Base-by-base conservation (phyloP, 805 yeast species). In the Metschnikowia noctiluminum region DNA sequence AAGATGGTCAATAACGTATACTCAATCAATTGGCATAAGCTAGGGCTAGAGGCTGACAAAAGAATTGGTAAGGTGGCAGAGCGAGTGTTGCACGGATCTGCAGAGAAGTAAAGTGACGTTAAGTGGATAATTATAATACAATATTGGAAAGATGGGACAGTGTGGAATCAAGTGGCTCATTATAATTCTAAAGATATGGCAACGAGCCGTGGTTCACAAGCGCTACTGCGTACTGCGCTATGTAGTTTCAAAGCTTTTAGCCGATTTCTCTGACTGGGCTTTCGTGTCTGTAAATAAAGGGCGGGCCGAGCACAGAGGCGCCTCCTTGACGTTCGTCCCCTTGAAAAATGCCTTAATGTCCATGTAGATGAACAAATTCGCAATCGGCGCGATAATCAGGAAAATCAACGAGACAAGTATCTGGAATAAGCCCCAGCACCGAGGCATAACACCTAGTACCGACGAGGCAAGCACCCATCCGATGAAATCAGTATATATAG, bases 391-490 rank as follows among this genome's bases (percentile, higher is more conserved):
- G 6, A 71, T 42, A 1, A 72, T 52, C 70, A 65, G 69, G 36
- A 73, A 61, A 1, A 73, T 9, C 21, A 73, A 62, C 15, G 69
- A 54, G 9, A 69, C 61, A n/a, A 73, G 43, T 2, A 71, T 58
- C 56, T 73, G 78, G 1, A 84, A 53, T 1, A 81, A 47, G 56
- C 83, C 79, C 65, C 80, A 76, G 40, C 72, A 71, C 30, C 94
- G 70, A 8, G 96, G 95, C 48, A 82, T 73, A 42, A 81, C 71
- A 1, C 96, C 95, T 52, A 89, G 70, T 58, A 79, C 78, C 27
- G 84, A 71, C 40, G 83, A 72, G 57, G 83, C 82, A 37, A 94
- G 69, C 1, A 88, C 66, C 92, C 95, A 90, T 6, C 96, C 96
- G 35, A 90, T 78, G 14, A 80, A 68, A 65, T 94, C 99, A 0